Evolutionary conservation across 495 filamentous ascomycete species (phyloP), one percentile per base, ranked within the genome.

Genomic region (Penicillium malachiteum): DNA sequence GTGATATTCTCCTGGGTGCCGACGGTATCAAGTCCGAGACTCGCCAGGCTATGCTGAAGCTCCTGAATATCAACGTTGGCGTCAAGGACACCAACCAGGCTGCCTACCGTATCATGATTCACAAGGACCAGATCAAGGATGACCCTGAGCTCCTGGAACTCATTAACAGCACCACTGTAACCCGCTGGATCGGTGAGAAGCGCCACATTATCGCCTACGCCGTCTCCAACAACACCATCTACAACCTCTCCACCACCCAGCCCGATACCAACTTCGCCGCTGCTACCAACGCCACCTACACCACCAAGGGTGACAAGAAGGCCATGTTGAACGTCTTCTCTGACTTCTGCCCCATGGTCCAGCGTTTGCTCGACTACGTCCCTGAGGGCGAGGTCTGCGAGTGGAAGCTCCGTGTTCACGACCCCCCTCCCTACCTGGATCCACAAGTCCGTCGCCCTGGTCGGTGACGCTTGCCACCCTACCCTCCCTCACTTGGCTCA

Each of bases 121-220:
- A 77, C 50, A 82, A 85, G 13, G 76, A 81, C 41, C 79, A 90
- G 58, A 84, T 90, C 81, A 71, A 77, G 53, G 64, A 78, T 47
- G 86, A 91, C 68, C 79, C 84, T 0, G 85, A 89, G 59, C 81
- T 92, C 13, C 71, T 87, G 21, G 82, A 74, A 30, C 79, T 93
- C 6, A 72, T 93, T 11, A 81, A 88, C 54, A 73, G 76, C 56
- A 84, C 87, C 57, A 75, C 71, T n/a, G 88, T 88, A 10, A 86
- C 84, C 7, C 81, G 89, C 34, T 93, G 88, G 89, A 89, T 92
- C 53, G 88, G 89, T 42, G 82, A 83, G 63, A 84, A 84, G 61
- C 74, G 87, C 0, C 89, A 94, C 68, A 91, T 92, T 68, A 91
- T 94, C 64, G 90, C 89, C 5, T 95, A 92, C 70, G 83, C 89